A percentile compares a stretch with the other conserved stretches of the same genome.
phyloP scores from a whole-genome alignment of 176 grass and related monocot genomes.

The Pharus latifolius region DNA sequence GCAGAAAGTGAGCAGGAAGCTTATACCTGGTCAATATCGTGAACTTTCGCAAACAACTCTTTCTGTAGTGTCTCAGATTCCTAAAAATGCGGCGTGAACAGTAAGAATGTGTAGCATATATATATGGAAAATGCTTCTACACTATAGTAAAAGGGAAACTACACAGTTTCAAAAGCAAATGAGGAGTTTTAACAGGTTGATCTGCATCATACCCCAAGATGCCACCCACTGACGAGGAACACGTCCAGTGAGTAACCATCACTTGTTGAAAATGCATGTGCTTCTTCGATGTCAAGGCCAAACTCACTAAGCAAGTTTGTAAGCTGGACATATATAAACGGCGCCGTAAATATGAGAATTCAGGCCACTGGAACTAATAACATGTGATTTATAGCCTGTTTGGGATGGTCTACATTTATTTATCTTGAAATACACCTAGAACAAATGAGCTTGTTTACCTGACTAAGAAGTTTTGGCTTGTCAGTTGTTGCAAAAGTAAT shows the following conservation, averaged over 20 bases:
- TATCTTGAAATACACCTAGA: too few relatives aligned
- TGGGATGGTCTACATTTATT: too few relatives aligned
- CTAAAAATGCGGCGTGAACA: slow-evolving; percentile 28
- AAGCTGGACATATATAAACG: slow-evolving; percentile 39
- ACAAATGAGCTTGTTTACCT: slow-evolving; percentile 29
- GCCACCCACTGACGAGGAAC: slow-evolving; percentile 82
- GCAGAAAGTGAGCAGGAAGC: background rate
- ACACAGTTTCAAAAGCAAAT: too few relatives aligned
- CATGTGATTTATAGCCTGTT: too few relatives aligned
- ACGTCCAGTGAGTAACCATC: slow-evolving; percentile 78
- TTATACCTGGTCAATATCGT: slow-evolving; percentile 44
- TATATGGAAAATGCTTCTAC: background rate
- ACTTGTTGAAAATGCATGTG: slow-evolving; percentile 78
- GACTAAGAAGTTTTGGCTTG: slow-evolving; percentile 80
- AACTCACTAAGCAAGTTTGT: slow-evolving; percentile 69
- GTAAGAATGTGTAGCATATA: background rate
- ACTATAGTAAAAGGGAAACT: too few relatives aligned
- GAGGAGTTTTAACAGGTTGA: too few relatives aligned
- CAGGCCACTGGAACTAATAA: background rate
- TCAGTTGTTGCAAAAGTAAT: slow-evolving; percentile 71
- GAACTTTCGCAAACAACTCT: slow-evolving; percentile 46
- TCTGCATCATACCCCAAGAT: slow-evolving; percentile 41
- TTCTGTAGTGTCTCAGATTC: slow-evolving; percentile 42
- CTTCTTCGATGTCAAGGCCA: slow-evolving; percentile 90
- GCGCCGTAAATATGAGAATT: background rate